Evolutionary conservation across 1,284 basidiomycete species (phyloP).

Genomic region (Papiliotrema laurentii): DNA sequence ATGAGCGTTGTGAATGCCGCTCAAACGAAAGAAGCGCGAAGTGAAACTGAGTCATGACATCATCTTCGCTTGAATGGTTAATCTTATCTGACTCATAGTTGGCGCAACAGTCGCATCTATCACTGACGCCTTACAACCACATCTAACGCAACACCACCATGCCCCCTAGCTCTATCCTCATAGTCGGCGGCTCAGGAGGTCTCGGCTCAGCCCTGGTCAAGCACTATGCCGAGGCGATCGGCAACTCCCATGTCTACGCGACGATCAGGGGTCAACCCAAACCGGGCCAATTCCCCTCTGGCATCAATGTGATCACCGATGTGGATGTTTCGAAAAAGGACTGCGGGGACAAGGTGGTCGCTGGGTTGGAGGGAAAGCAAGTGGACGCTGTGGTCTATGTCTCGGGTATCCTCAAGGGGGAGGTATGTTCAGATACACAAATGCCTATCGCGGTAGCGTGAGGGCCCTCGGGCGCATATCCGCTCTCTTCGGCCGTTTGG

Average conservation of each 20-base stretch:
- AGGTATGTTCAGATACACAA: slow-evolving; percentile 31
- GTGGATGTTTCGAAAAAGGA: slow-evolving; percentile 48
- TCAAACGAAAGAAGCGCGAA: too few relatives aligned
- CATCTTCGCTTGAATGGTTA: too few relatives aligned
- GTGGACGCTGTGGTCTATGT: slow-evolving; percentile 49
- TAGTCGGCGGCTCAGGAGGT: slow-evolving; percentile 51
- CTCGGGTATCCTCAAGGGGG: slow-evolving; percentile 50
- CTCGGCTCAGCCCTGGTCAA: slow-evolving; percentile 51
- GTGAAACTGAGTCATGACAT: too few relatives aligned
- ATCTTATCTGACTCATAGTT: too few relatives aligned
- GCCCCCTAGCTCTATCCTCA: slow-evolving; percentile 23
- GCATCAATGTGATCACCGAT: slow-evolving; percentile 43
- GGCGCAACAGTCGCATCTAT: too few relatives aligned
- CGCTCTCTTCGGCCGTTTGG: too few relatives aligned
- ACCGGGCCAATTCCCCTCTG: slow-evolving; percentile 32
- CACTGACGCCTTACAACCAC: too few relatives aligned
- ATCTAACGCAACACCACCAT: too few relatives aligned
- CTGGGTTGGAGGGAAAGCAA: slow-evolving; percentile 38
- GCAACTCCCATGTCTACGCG: slow-evolving; percentile 41
- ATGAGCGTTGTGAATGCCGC: too few relatives aligned
- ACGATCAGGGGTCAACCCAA: slow-evolving; percentile 43
- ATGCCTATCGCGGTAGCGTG: neutral
- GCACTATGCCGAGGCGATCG: slow-evolving; percentile 18
- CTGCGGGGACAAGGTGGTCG: slow-evolving; percentile 45
- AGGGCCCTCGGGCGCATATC: neutral